Conservation (phyloP, 257 asterid genomes). For the Solanum chmielewskii region DNA sequence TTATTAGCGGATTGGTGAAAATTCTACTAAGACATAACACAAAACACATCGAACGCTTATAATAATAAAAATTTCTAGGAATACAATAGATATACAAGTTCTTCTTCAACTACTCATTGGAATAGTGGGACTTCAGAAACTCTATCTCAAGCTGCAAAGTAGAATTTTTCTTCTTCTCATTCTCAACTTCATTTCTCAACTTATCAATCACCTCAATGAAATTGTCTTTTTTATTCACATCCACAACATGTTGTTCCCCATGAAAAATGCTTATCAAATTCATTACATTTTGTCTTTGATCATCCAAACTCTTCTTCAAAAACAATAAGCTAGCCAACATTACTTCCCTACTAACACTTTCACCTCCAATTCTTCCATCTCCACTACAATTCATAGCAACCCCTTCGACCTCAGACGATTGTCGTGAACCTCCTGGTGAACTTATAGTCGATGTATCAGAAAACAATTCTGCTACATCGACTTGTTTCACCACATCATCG, state of each 20-base stretch:
- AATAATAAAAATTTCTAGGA: background rate
- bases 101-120: slow-evolving; percentile 1
- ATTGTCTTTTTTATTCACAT: slow-evolving; percentile 31
- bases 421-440: slow-evolving; percentile 5
- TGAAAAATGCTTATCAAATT: slow-evolving; percentile 21
- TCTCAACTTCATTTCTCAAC: slow-evolving; percentile 39
- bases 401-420: background rate
- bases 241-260: slow-evolving; percentile 20
- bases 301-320: slow-evolving; percentile 49
- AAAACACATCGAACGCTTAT: background rate
- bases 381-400: background rate
- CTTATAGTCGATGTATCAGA: slow-evolving; percentile 1
- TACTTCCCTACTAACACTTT: slow-evolving; percentile 6
- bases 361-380: background rate
- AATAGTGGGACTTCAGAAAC: slow-evolving; percentile 29
- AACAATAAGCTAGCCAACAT: slow-evolving; percentile 26
- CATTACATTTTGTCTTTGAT: slow-evolving; percentile 36
- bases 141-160: slow-evolving; percentile 47
- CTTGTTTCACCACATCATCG: slow-evolving; percentile 20
- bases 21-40: background rate
- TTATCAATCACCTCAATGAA: slow-evolving; percentile 31
- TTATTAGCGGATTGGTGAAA: no score
- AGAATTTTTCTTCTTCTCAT: slow-evolving; percentile 40
- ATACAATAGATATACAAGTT: background rate
- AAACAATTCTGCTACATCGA: slow-evolving; percentile 13